These are phyloP conservation scores for Diplodia sapinea DNA, from an alignment of 2,329 filamentous ascomycete species.

Conservation along the genomic window DNA sequence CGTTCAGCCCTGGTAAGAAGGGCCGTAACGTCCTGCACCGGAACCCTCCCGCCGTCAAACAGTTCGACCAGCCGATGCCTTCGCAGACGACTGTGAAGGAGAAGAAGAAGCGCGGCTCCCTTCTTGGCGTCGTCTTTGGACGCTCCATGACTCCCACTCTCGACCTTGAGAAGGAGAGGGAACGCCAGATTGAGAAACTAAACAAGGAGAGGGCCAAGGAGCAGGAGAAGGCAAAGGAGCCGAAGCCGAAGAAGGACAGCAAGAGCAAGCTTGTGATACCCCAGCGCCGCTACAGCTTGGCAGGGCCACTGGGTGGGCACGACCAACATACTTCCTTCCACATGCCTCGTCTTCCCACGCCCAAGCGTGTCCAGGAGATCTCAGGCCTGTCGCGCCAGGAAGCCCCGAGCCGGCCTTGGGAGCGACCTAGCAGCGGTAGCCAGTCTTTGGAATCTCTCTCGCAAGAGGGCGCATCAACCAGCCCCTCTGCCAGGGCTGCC, in stretches of 20 bases:
- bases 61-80: neutral
- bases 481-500: neutral
- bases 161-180: conserved; percentile 14
- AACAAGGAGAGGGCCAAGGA: conserved; percentile 8
- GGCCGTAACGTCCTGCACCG: conserved; percentile 16
- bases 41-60: neutral
- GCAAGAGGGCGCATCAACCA: neutral
- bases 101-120: conserved; percentile 18
- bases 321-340: neutral
- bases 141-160: neutral
- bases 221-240: conserved; percentile 12
- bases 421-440: conserved; percentile 15
- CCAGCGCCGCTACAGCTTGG: conserved; percentile 22
- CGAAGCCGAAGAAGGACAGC: conserved; percentile 27
- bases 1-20: conserved; percentile 15
- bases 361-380: conserved; percentile 14
- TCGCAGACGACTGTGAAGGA: conserved; percentile 15
- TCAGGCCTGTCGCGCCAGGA: conserved; percentile 3
- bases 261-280: conserved; percentile 16
- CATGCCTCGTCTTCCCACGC: neutral
- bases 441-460: conserved; percentile 5
- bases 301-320: conserved; percentile 18
- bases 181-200: conserved; percentile 1
- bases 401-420: neutral
- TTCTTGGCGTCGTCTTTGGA: conserved; percentile 20